Percentiles rank a stretch among this genome's conserved stretches.
These are phyloP conservation scores for Delonix regia DNA, from an alignment of 306 rosid species.

Conservation along the genomic window DNA sequence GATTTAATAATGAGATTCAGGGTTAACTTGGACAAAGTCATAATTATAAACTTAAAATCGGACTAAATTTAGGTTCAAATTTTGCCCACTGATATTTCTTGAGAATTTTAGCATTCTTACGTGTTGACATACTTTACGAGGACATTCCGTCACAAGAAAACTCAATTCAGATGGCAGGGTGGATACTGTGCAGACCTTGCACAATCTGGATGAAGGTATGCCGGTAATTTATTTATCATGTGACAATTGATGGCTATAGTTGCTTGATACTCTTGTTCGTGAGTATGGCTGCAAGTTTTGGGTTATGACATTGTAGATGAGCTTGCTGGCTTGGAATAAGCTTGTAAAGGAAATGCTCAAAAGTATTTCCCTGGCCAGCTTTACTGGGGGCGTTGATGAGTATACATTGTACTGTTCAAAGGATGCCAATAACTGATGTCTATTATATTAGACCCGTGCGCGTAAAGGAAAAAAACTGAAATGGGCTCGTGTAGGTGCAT, in stretches of 20 bases:
- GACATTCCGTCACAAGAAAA: slow-evolving; percentile 73
- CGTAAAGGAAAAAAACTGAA: not conserved
- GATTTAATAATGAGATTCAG: too few species aligned
- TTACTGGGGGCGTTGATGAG: slow-evolving; percentile 53
- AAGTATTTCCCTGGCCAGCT: slow-evolving; percentile 67
- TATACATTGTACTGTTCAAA: slow-evolving; percentile 28
- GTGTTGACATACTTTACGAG: slow-evolving; percentile 43
- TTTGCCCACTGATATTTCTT: not conserved
- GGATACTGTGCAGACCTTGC: slow-evolving; percentile 76
- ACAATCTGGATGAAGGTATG: slow-evolving; percentile 79
- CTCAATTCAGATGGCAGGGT: slow-evolving; percentile 78
- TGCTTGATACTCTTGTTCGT: not conserved
- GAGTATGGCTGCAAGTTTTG: slow-evolving; percentile 30
- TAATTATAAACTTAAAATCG: too few species aligned
- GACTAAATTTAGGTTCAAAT: too few species aligned
- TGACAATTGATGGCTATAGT: slow-evolving; percentile 16
- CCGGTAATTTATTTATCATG: not conserved
- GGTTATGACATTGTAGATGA: slow-evolving; percentile 55
- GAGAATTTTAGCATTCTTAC: not conserved
- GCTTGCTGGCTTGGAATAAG: slow-evolving; percentile 63
- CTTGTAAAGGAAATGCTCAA: slow-evolving; percentile 68
- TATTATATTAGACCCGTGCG: not conserved
- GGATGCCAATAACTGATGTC: slow-evolving; percentile 3
- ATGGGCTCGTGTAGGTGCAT: not conserved
- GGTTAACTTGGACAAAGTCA: too few species aligned